Evolutionary conservation across 164 flowering plant species (phyloP), one percentile per base, ranked within the genome.

Genomic region (Malania oleifera): DNA sequence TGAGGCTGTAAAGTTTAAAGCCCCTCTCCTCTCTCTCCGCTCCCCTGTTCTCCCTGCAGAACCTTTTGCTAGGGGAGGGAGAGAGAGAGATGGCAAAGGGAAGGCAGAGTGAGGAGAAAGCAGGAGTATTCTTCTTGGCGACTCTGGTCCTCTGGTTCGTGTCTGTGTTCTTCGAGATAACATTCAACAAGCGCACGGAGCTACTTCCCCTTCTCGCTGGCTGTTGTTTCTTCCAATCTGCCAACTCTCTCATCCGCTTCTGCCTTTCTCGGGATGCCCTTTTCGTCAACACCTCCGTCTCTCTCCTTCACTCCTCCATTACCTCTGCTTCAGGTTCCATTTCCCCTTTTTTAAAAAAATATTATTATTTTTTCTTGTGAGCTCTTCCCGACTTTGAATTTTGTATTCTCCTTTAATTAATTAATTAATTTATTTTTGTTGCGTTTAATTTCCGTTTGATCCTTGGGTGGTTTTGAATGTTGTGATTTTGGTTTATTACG

Each of bases 261-360:
- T 53, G 59, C 38, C 61, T 86, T 57, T 82, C 89, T 35, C 76
- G 74, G 12, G 99, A 88, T 62, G 91, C 92, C 47, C 85, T 87
- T 58, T 80, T 83, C 51, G 95, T 90, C 64, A 93, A 90, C 73
- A 90, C 96, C 51, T 61, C 77, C 55, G 95, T 90, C 18, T 90
- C 97, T 57, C 80, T 90, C 41, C 83, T 93, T 51, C 99, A 93
- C 65, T 87, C 99, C 63, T 62, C 88, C 65, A 40, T 83, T 68
- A 73, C 85, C 54, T 86, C 97, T 56, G 64, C 68, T 64, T 82
- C 86, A 67, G 98, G 96, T 90, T 24, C 41, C 59, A 7, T 15
- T 22, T 2, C 26, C 12, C 17, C 24, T 14, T 29, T 40, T 44
- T 44, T n/a, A n/a, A n/a, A n/a, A n/a, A n/a, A n/a, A n/a, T n/a